Evolutionary conservation across 495 filamentous ascomycete species (phyloP).

Genomic region (Daldinia childiae): DNA sequence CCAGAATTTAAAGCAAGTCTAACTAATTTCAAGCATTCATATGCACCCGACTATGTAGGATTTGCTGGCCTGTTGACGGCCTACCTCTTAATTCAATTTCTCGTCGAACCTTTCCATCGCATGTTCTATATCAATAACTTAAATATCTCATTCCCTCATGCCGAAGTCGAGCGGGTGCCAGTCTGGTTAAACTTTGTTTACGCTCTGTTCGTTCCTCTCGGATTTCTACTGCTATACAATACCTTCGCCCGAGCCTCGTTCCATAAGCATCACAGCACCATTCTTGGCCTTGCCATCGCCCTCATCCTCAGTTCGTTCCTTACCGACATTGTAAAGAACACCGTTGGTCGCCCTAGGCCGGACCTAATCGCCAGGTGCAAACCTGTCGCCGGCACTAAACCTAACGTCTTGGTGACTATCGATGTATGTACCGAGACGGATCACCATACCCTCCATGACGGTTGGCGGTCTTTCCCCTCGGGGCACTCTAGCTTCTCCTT

Average conservation of each 20-base stretch:
- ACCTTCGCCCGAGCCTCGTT: conserved; percentile 64
- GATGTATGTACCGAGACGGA: conserved; percentile 82
- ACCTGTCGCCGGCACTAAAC: conserved; percentile 70
- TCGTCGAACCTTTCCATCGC: conserved; percentile 88
- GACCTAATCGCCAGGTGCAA: conserved; percentile 91
- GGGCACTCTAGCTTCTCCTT: conserved; percentile 91
- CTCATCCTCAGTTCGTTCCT: conserved; percentile 81
- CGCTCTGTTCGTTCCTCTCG: conserved; percentile 74
- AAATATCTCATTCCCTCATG: conserved; percentile 85
- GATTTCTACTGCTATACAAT: conserved; percentile 72
- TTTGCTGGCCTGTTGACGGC: conserved; percentile 71
- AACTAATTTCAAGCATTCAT: conserved; percentile 67
- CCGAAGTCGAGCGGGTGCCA: conserved; percentile 83
- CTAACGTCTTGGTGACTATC: conserved; percentile 73
- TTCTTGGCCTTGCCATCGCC: conserved; percentile 81
- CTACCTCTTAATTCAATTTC: conserved; percentile 73
- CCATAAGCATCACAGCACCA: conserved; percentile 87
- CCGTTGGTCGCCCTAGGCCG: conserved; percentile 87
- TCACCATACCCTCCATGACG: conserved; percentile 84
- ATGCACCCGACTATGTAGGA: conserved; percentile 87
- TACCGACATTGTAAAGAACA: conserved; percentile 93
- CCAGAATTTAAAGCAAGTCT: conserved; percentile 1
- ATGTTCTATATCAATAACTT: conserved; percentile 84
- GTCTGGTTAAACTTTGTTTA: conserved; percentile 81
- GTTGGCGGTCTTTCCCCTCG: conserved; percentile 91